Conservation (phyloP, 2,329 filamentous ascomycete species). For the Monosporascus sp. region DNA sequence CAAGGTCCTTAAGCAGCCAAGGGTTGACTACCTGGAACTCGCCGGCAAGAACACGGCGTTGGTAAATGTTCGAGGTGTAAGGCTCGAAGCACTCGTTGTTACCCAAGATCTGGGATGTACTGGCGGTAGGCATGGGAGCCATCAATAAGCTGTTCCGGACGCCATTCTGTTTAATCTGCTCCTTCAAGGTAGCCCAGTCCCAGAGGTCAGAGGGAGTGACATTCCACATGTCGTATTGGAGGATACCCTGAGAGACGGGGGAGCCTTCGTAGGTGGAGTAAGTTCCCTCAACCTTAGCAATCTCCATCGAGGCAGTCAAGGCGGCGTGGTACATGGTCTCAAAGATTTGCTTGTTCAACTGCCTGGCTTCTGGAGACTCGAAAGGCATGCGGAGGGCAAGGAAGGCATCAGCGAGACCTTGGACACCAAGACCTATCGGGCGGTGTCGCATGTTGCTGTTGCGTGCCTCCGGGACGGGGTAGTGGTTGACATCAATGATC, state of each 20-base stretch:
- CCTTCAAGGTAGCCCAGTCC: constrained; percentile 90
- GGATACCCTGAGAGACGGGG: constrained; percentile 87
- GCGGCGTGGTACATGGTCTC: constrained; percentile 99
- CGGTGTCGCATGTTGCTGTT: constrained; percentile 98
- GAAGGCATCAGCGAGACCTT: constrained; percentile 97
- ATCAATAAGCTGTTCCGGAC: constrained; percentile 93
- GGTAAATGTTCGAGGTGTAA: constrained; percentile 99
- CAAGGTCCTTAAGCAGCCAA: constrained; percentile 95
- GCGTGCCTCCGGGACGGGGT: constrained; percentile 88
- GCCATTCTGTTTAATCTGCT: constrained; percentile 86
- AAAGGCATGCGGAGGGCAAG: constrained; percentile 94
- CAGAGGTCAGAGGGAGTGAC: constrained; percentile 90
- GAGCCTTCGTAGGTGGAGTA: constrained; percentile 92
- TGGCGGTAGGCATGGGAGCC: constrained; percentile 96
- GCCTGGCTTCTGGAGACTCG: constrained; percentile 87
- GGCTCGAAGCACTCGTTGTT: constrained; percentile 99
- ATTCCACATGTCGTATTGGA: constrained; percentile 99
- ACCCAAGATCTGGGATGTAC: constrained; percentile 93
- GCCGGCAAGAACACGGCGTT: constrained; percentile 91
- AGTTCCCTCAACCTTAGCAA: constrained; percentile 76
- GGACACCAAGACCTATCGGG: constrained; percentile 93
- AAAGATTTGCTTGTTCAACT: constrained; percentile 97
- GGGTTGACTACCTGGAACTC: constrained; percentile 99
- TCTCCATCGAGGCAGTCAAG: constrained; percentile 79
- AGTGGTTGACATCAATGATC: constrained; percentile 98